Conservation (phyloP, 768 basidiomycete genomes). For the Lyophyllum decastes region DNA sequence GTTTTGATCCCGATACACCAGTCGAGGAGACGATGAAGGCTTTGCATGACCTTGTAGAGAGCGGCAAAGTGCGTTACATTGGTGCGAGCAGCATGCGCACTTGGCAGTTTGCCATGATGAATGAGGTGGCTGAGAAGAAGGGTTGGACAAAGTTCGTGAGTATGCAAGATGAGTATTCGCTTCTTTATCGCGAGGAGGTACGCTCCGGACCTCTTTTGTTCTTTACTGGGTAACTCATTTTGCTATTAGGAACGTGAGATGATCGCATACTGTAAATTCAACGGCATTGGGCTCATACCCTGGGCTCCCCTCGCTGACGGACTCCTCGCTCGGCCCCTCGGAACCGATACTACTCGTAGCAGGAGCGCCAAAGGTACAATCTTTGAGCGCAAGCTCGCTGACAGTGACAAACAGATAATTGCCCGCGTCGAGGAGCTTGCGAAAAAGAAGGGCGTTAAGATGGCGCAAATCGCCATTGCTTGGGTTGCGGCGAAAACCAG, state of each 20-base stretch:
- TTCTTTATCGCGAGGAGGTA: constrained; percentile 56
- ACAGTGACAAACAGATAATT: constrained; percentile 33
- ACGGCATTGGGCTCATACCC: constrained; percentile 55
- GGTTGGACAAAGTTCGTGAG: constrained; percentile 57
- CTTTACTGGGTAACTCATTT: not conserved
- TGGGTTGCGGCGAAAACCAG: constrained; percentile 39
- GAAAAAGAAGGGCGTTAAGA: constrained; percentile 37
- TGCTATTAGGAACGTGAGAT: constrained; percentile 45
- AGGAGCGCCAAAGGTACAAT: constrained; percentile 16
- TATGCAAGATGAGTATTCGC: constrained; percentile 56
- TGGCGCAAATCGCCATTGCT: constrained; percentile 48
- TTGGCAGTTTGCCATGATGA: constrained; percentile 46
- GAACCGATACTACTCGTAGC: constrained; percentile 23
- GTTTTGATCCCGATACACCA: constrained; percentile 35
- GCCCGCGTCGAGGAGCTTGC: constrained; percentile 42
- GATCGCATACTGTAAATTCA: constrained; percentile 44
- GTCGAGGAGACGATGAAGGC: constrained; percentile 47
- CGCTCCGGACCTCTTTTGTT: not conserved
- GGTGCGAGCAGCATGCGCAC: constrained; percentile 48
- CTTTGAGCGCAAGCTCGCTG: constrained; percentile 20
- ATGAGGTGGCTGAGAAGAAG: constrained; percentile 42
- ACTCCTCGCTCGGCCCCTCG: constrained; percentile 36
- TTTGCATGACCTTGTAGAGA: constrained; percentile 43
- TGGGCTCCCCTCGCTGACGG: constrained; percentile 47
- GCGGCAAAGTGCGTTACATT: constrained; percentile 42